These are phyloP conservation scores for Auricularia heimuer DNA, from an alignment of 768 basidiomycete species.

Conservation along the genomic window DNA sequence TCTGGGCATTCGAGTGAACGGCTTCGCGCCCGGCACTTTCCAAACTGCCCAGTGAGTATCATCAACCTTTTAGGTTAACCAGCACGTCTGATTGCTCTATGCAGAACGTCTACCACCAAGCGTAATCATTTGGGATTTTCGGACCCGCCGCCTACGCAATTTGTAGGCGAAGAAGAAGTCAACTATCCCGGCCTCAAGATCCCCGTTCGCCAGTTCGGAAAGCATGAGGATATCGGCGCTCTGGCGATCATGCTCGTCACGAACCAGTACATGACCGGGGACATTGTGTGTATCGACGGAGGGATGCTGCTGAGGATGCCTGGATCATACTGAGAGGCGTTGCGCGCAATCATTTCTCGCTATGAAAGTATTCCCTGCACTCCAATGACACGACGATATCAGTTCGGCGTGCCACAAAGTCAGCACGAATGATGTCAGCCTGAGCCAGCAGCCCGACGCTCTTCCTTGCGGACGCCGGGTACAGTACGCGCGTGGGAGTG, in stretches of 20 bases:
- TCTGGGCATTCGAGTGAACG: not conserved
- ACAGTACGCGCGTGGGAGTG: no score
- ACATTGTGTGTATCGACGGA: conserved; percentile 40
- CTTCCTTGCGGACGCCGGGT: no score
- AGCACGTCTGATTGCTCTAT: not conserved
- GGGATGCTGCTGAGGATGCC: conserved; percentile 31
- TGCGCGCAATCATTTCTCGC: no score
- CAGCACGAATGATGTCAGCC: no score
- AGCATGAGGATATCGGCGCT: conserved; percentile 32
- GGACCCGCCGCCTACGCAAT: not conserved
- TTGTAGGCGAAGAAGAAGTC: not conserved
- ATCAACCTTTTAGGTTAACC: not conserved
- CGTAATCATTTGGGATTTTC: not conserved
- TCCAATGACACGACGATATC: no score
- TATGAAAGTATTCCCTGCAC: no score
- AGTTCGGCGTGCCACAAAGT: no score
- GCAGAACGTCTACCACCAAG: not conserved
- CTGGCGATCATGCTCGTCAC: conserved; percentile 34
- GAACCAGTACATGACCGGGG: conserved; percentile 39
- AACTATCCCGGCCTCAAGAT: not conserved
- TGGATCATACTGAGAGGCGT: conserved; percentile 22
- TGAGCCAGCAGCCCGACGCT: no score
- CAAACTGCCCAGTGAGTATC: not conserved
- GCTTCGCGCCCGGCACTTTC: not conserved
- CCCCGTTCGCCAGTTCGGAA: not conserved